Percentiles rank a stretch among this genome's conserved stretches.
Conservation (phyloP, 352 stramenopile species). For the Albugo candida region DNA sequence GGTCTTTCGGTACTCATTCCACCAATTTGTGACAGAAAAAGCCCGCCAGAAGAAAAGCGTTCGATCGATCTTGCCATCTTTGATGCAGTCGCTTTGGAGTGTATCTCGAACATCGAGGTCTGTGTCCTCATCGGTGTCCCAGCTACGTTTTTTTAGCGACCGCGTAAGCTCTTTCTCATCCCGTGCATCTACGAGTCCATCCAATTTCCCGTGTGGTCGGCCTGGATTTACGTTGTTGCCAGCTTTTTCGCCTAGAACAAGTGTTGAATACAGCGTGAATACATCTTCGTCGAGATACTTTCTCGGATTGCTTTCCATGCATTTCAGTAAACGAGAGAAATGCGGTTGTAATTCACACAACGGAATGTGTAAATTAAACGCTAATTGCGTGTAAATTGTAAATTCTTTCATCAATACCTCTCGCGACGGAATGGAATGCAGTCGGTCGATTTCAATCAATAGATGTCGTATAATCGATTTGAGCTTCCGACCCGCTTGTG, state of each 20-base stretch:
- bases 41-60: too few relatives aligned
- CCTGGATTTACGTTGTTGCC: too few relatives aligned
- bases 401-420: constrained; percentile 82
- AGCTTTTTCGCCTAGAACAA: constrained; percentile 41
- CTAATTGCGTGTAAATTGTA: constrained; percentile 77
- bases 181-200: too few relatives aligned
- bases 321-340: constrained; percentile 66
- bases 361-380: constrained; percentile 72
- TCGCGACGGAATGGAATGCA: constrained; percentile 54
- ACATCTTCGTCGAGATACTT: constrained; percentile 80
- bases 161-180: too few relatives aligned
- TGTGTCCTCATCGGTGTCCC: too few relatives aligned
- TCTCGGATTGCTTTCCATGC: constrained; percentile 74
- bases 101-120: too few relatives aligned
- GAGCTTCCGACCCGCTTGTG: constrained; percentile 39
- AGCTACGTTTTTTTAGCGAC: too few relatives aligned
- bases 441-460: constrained; percentile 54
- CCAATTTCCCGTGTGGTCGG: too few relatives aligned
- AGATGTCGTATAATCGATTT: constrained; percentile 44
- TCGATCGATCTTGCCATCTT: too few relatives aligned
- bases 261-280: constrained; percentile 49
- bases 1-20: too few relatives aligned
- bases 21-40: too few relatives aligned
- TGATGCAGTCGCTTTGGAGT: too few relatives aligned
- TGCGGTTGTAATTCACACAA: constrained; percentile 69